Evolutionary conservation across 768 basidiomycete species (phyloP).

Genomic region (Suillus variegatus): DNA sequence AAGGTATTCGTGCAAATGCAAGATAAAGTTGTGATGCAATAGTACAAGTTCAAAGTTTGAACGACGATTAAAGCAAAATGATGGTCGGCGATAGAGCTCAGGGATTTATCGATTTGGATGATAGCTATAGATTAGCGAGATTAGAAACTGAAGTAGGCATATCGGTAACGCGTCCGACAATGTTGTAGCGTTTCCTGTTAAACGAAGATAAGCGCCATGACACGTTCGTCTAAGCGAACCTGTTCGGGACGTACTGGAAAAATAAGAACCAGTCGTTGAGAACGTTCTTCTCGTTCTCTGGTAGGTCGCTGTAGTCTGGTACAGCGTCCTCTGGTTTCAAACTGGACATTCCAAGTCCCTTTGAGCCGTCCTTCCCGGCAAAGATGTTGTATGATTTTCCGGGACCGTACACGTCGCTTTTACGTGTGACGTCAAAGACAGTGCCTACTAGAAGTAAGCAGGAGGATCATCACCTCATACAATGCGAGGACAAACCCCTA

Average conservation of each 20-base stretch:
- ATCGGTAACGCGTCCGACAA: constrained; percentile 76
- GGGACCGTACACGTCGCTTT: constrained; percentile 86
- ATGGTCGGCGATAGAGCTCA: constrained; percentile 1
- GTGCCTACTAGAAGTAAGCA: constrained; percentile 52
- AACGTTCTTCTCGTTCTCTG: constrained; percentile 72
- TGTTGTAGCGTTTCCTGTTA: constrained; percentile 79
- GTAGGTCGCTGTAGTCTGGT: constrained; percentile 78
- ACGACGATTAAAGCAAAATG: background rate
- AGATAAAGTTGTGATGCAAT: background rate
- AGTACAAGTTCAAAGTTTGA: background rate
- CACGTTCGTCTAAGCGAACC: background rate
- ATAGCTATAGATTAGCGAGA: constrained; percentile 2
- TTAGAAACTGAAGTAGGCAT: constrained; percentile 40
- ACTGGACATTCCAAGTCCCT: constrained; percentile 87
- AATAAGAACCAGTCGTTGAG: constrained; percentile 90
- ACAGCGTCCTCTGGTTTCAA: constrained; percentile 84
- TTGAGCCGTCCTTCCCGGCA: constrained; percentile 92
- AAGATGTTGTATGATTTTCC: constrained; percentile 82
- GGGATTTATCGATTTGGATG: background rate
- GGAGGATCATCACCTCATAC: constrained; percentile 5
- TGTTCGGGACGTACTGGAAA: constrained; percentile 64
- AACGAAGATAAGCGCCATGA: background rate
- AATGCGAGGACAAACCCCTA: constrained; percentile 58
- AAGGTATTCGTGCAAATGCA: background rate
- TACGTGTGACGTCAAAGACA: constrained; percentile 87